Conservation (phyloP, 2,329 filamentous ascomycete species). For the Penicillium concentricum region DNA sequence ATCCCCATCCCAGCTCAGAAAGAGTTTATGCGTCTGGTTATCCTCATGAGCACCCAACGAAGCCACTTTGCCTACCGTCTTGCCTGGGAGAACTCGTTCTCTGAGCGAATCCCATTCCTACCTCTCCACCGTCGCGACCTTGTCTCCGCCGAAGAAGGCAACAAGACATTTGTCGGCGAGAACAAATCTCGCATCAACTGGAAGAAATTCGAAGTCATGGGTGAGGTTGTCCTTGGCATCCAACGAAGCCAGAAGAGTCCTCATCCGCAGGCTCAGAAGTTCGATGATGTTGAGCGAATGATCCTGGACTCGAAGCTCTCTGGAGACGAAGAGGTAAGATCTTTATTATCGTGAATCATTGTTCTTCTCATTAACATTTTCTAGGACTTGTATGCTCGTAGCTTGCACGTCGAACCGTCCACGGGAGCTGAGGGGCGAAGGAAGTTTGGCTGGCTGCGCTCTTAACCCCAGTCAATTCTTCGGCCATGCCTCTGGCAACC, state of each 20-base stretch:
- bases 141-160: slow-evolving; percentile 88
- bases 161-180: slow-evolving; percentile 78
- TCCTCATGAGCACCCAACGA: slow-evolving; percentile 90
- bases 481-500: background rate
- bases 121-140: slow-evolving; percentile 86
- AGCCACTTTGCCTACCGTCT: slow-evolving; percentile 94
- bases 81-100: slow-evolving; percentile 92
- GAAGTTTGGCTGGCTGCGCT: slow-evolving; percentile 46
- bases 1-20: slow-evolving; percentile 72
- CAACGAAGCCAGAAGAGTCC: slow-evolving; percentile 87
- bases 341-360: background rate
- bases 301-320: slow-evolving; percentile 79
- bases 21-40: slow-evolving; percentile 81
- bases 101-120: slow-evolving; percentile 89
- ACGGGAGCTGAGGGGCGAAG: slow-evolving; percentile 38
- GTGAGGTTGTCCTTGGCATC: slow-evolving; percentile 83
- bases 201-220: slow-evolving; percentile 97
- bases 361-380: slow-evolving; percentile 7
- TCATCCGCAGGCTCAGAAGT: slow-evolving; percentile 69
- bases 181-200: slow-evolving; percentile 81
- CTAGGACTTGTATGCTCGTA: slow-evolving; percentile 61
- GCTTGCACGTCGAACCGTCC: slow-evolving; percentile 54
- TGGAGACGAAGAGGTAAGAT: slow-evolving; percentile 80
- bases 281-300: slow-evolving; percentile 69
- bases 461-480: slow-evolving; percentile 19